Percentiles rank a stretch among this genome's conserved stretches.
These are phyloP conservation scores for Eremothecium cymbalariae DNA, from an alignment of 1,139 yeast genomes.

Conservation along the genomic window DNA sequence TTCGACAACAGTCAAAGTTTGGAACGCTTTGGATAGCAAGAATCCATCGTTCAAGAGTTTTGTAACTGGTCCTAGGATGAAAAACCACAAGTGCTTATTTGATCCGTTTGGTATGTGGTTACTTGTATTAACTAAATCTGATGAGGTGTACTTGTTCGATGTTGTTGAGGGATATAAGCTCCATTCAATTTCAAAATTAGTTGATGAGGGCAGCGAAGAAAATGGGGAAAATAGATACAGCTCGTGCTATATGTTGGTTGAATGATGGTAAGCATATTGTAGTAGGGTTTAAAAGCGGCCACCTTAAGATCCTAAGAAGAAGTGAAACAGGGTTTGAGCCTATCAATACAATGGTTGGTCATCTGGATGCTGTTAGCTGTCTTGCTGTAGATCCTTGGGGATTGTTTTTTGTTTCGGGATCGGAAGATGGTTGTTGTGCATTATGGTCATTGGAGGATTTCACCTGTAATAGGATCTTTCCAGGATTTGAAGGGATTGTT, in stretches of 20 bases:
- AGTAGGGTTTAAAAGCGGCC: slow-evolving; percentile 34
- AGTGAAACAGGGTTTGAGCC: slow-evolving; percentile 17
- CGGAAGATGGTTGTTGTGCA: slow-evolving; percentile 65
- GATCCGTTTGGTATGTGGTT: slow-evolving; percentile 44
- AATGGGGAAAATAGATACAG: slow-evolving; percentile 10
- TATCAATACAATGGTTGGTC: slow-evolving; percentile 37
- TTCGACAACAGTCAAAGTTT: slow-evolving; percentile 46
- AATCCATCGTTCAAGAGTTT: slow-evolving; percentile 31
- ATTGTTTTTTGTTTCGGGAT: slow-evolving; percentile 46
- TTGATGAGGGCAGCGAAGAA: neutral
- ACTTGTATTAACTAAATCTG: slow-evolving; percentile 39
- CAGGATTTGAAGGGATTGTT: slow-evolving; percentile 2
- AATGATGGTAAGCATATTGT: slow-evolving; percentile 30
- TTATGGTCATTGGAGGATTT: slow-evolving; percentile 45
- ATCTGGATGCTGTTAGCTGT: slow-evolving; percentile 46
- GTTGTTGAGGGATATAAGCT: slow-evolving; percentile 17
- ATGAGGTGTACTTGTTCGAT: slow-evolving; percentile 25
- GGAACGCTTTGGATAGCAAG: slow-evolving; percentile 44
- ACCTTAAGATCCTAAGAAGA: slow-evolving; percentile 34
- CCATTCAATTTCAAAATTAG: slow-evolving; percentile 11
- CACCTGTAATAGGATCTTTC: neutral
- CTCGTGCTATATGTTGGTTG: slow-evolving; percentile 28
- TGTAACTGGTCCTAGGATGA: slow-evolving; percentile 31
- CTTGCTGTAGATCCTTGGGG: slow-evolving; percentile 55
- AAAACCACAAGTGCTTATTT: slow-evolving; percentile 38